phyloP scores from a whole-genome alignment of 257 asterid species.

The Buddleja alternifolia region DNA sequence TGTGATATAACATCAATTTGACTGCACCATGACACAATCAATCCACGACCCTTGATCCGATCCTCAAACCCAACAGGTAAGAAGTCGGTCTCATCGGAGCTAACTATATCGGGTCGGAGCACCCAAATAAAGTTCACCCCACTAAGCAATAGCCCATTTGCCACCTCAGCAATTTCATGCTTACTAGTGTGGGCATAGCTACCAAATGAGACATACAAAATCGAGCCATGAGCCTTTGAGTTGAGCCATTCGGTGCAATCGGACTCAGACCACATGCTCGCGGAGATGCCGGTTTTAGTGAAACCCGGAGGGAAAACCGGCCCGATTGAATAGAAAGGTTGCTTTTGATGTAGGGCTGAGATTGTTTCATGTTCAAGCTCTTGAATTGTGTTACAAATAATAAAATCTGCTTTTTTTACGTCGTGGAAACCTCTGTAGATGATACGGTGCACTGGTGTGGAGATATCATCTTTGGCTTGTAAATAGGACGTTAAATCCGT shows the following conservation, averaged over 20 bases:
- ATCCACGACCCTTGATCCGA: constrained; percentile 34
- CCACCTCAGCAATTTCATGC: constrained; percentile 48
- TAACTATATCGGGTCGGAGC: constrained; percentile 51
- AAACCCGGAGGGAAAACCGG: constrained; percentile 51
- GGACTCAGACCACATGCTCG: constrained; percentile 57
- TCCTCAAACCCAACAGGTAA: constrained; percentile 40
- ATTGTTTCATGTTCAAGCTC: constrained; percentile 55
- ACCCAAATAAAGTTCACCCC: constrained; percentile 68
- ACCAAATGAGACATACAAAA: constrained; percentile 64
- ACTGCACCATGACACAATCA: constrained; percentile 53
- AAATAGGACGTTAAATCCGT: constrained; percentile 57
- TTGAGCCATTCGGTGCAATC: constrained; percentile 61
- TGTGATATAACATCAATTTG: constrained; percentile 48
- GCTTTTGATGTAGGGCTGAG: constrained; percentile 43
- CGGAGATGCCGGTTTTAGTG: constrained; percentile 29
- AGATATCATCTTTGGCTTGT: constrained; percentile 34
- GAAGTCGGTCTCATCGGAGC: constrained; percentile 34
- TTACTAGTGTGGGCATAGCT: constrained; percentile 52
- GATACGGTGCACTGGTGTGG: constrained; percentile 35
- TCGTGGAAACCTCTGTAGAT: constrained; percentile 46
- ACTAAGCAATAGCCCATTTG: constrained; percentile 57
- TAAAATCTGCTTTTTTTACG: constrained; percentile 53
- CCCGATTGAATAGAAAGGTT: constrained; percentile 60
- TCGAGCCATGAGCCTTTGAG: constrained; percentile 56
- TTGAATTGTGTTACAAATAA: constrained; percentile 60